Conservation (phyloP, 345 rosid genomes). For the Aegle marmelos region DNA sequence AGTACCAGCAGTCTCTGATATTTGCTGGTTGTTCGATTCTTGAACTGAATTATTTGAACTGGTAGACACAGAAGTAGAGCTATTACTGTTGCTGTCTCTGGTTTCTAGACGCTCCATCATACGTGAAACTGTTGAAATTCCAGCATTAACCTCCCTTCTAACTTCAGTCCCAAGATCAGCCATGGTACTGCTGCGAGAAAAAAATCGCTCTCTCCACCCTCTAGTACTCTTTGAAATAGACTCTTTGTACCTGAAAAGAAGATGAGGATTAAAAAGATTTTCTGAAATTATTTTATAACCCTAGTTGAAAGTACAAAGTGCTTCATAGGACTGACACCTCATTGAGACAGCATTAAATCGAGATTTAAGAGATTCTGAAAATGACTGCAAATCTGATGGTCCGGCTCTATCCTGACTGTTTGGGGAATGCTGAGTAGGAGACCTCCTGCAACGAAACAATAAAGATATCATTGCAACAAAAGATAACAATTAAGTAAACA, state of each 20-base stretch:
- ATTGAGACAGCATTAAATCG: conserved; percentile 68
- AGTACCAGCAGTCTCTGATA: conserved; percentile 27
- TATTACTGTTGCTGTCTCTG: conserved; percentile 40
- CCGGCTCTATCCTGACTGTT: conserved; percentile 78
- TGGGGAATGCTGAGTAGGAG: conserved; percentile 52
- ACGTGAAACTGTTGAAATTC: conserved; percentile 78
- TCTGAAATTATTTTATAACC: neutral
- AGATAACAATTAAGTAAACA: neutral
- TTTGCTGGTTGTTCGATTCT: conserved; percentile 35
- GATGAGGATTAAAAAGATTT: neutral
- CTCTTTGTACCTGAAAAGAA: conserved; percentile 69
- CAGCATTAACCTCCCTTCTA: conserved; percentile 81
- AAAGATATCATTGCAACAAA: conserved; percentile 7
- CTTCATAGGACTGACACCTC: conserved; percentile 39
- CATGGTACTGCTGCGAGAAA: conserved; percentile 70
- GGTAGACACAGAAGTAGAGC: conserved; percentile 43
- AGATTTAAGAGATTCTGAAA: conserved; percentile 84
- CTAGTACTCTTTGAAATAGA: conserved; percentile 90
- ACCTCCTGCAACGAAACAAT: conserved; percentile 31
- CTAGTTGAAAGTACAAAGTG: neutral
- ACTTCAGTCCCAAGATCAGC: conserved; percentile 77
- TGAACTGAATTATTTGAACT: conserved; percentile 32
- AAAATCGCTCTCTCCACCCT: conserved; percentile 90
- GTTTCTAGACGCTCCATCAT: conserved; percentile 84
- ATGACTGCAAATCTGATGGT: conserved; percentile 80